A percentile compares a stretch with the other conserved stretches of the same genome.
These are phyloP conservation scores for Cardamine chenopodiifolia DNA, from an alignment of 345 rosid genomes.

Conservation along the genomic window DNA sequence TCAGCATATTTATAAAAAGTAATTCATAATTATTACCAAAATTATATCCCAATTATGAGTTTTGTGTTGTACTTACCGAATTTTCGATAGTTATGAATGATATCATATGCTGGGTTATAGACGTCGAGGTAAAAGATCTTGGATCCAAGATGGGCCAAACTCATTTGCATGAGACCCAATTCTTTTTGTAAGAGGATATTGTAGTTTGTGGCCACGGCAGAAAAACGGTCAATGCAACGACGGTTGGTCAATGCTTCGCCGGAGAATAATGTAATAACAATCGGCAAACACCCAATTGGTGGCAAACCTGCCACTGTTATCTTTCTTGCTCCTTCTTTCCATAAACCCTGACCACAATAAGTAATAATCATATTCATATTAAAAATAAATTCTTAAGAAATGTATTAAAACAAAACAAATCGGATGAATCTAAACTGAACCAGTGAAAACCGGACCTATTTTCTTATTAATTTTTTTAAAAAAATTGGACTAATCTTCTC, in stretches of 20 bases:
- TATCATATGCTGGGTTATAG: conserved; percentile 50
- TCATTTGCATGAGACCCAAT: conserved; percentile 44
- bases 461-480: no score
- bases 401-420: no score
- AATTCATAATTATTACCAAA: background rate
- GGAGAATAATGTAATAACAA: conserved; percentile 63
- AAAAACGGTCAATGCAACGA: conserved; percentile 55
- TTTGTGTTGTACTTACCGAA: conserved; percentile 45
- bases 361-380: background rate
- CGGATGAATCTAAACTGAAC: no score
- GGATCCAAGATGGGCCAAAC: conserved; percentile 43
- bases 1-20: background rate
- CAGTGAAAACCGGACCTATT: no score
- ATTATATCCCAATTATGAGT: background rate
- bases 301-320: conserved; percentile 54
- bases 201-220: conserved; percentile 52
- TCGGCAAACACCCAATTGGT: conserved; percentile 85
- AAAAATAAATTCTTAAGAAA: no score
- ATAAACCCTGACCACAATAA: conserved; percentile 51
- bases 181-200: conserved; percentile 57
- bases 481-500: no score
- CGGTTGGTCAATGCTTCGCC: conserved; percentile 46
- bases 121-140: conserved; percentile 50
- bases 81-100: conserved; percentile 44
- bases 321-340: conserved; percentile 64